Evolutionary conservation across 345 rosid genomes (phyloP).

Genomic region (Pistacia atlantica): DNA sequence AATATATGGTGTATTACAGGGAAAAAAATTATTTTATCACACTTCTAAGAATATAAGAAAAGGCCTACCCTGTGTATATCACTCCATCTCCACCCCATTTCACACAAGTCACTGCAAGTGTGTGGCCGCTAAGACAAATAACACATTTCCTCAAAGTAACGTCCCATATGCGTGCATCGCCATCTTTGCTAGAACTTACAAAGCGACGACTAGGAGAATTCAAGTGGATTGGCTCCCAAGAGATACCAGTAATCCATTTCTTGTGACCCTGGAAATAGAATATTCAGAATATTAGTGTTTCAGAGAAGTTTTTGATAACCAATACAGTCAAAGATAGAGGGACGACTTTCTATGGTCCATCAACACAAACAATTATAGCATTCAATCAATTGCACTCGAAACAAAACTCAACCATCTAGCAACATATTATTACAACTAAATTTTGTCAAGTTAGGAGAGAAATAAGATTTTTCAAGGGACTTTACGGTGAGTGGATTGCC

Average conservation of each 20-base stretch:
- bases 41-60: not conserved
- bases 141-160: slow-evolving; percentile 62
- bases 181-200: slow-evolving; percentile 98
- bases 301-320: not conserved
- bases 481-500: slow-evolving; percentile 70
- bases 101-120: slow-evolving; percentile 94
- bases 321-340: not conserved
- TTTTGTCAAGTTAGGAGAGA: not conserved
- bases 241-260: slow-evolving; percentile 96
- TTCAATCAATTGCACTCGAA: not conserved
- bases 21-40: not conserved
- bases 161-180: slow-evolving; percentile 98
- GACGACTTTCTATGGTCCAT: not conserved
- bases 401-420: slow-evolving; percentile 2
- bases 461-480: slow-evolving; percentile 18
- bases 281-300: slow-evolving; percentile 20
- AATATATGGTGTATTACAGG: not conserved
- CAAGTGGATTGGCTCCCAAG: slow-evolving; percentile 97
- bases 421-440: not conserved
- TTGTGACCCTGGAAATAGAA: slow-evolving; percentile 76
- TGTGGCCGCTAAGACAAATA: slow-evolving; percentile 85
- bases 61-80: slow-evolving; percentile 82
- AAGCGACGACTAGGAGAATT: slow-evolving; percentile 92
- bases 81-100: slow-evolving; percentile 98
- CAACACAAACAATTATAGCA: not conserved